These are phyloP conservation scores for Emmonsia crescens DNA, from an alignment of 2,329 filamentous ascomycete genomes.

Conservation along the genomic window DNA sequence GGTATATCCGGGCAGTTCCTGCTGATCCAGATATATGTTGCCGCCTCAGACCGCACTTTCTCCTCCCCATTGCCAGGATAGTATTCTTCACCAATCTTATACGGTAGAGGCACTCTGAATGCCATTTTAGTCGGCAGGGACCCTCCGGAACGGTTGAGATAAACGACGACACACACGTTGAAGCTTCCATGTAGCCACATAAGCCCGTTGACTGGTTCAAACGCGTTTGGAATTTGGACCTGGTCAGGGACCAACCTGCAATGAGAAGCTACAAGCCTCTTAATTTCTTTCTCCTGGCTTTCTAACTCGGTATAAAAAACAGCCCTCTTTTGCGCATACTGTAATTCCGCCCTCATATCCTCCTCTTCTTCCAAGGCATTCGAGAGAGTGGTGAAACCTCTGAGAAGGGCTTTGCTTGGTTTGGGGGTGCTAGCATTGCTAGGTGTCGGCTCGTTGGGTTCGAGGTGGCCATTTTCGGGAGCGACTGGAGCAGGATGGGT, in stretches of 20 bases:
- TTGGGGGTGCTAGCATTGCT: background rate
- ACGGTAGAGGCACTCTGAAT: slow-evolving; percentile 9
- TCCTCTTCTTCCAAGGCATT: slow-evolving; percentile 4
- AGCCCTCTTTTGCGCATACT: slow-evolving; percentile 4
- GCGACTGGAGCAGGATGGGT: background rate
- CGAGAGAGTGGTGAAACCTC: slow-evolving; percentile 7
- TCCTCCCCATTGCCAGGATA: slow-evolving; percentile 16
- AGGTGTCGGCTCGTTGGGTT: background rate
- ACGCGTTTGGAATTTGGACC: slow-evolving; percentile 5
- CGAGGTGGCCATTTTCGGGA: background rate
- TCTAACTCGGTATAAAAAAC: slow-evolving; percentile 3
- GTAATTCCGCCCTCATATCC: slow-evolving; percentile 9
- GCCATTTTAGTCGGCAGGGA: slow-evolving; percentile 3
- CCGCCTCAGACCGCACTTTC: slow-evolving; percentile 16
- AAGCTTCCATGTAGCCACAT: slow-evolving; percentile 11
- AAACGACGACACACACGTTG: slow-evolving; percentile 11
- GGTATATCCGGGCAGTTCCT: slow-evolving; percentile 14
- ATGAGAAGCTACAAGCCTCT: slow-evolving; percentile 8
- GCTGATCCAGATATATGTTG: slow-evolving; percentile 15
- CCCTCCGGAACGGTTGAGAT: background rate
- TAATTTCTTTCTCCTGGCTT: slow-evolving; percentile 1
- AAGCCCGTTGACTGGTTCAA: background rate
- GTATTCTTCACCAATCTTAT: slow-evolving; percentile 13
- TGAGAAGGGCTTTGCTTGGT: slow-evolving; percentile 1
- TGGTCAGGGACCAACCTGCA: slow-evolving; percentile 6